Evolutionary conservation across 2,329 filamentous ascomycete genomes (phyloP).

Genomic region (Claviceps citrina): DNA sequence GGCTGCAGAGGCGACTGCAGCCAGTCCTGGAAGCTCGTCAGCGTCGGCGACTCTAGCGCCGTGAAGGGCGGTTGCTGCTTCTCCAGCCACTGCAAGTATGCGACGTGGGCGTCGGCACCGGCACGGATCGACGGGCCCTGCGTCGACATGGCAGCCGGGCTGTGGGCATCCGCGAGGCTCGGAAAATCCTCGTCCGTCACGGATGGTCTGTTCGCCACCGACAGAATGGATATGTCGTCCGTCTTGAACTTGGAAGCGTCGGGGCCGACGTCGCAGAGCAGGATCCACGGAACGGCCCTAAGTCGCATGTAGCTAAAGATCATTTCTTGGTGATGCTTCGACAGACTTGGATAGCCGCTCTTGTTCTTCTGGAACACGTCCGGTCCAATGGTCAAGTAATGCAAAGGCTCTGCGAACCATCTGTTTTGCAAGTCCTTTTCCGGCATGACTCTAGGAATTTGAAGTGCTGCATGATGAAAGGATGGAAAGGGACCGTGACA

Average conservation of each 20-base stretch:
- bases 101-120: slow-evolving; percentile 38
- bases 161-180: slow-evolving; percentile 51
- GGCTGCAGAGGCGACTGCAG: slow-evolving; percentile 89
- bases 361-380: slow-evolving; percentile 45
- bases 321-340: slow-evolving; percentile 43
- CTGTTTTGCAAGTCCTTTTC: slow-evolving; percentile 45
- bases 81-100: slow-evolving; percentile 75
- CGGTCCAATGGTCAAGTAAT: slow-evolving; percentile 41
- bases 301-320: slow-evolving; percentile 49
- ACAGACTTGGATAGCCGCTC: slow-evolving; percentile 44
- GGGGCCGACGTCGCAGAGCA: slow-evolving; percentile 48
- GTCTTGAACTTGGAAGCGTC: slow-evolving; percentile 19
- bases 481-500: background rate
- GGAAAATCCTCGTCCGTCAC: slow-evolving; percentile 45
- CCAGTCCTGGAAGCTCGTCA: slow-evolving; percentile 69
- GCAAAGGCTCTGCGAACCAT: slow-evolving; percentile 55
- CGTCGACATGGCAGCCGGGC: slow-evolving; percentile 7
- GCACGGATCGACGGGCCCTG: slow-evolving; percentile 16
- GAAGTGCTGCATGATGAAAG: slow-evolving; percentile 28
- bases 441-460: slow-evolving; percentile 43
- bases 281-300: slow-evolving; percentile 45
- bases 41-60: slow-evolving; percentile 33
- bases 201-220: slow-evolving; percentile 16
- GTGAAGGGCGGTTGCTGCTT: slow-evolving; percentile 54
- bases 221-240: slow-evolving; percentile 10